phyloP scores from a whole-genome alignment of 2,329 filamentous ascomycete genomes.

The Colletotrichum sp. region DNA sequence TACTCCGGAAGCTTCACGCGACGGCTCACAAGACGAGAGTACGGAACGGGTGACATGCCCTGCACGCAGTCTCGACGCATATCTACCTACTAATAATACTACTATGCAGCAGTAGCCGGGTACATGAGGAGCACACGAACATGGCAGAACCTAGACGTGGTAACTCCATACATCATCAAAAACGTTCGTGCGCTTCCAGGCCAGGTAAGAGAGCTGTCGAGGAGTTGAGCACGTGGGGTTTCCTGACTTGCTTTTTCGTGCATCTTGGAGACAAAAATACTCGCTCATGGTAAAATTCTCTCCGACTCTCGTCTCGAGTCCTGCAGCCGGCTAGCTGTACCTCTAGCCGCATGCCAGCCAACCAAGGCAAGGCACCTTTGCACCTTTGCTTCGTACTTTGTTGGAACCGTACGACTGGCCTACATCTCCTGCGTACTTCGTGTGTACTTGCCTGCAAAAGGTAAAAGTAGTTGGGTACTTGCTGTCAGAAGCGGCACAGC shows the following conservation, averaged over 20 bases:
- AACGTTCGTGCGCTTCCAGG: neutral
- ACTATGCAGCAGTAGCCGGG: neutral
- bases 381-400: neutral
- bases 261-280: neutral
- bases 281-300: neutral
- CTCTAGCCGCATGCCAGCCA: neutral
- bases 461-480: neutral
- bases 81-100: neutral
- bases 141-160: neutral
- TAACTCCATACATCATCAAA: neutral
- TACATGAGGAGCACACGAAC: neutral
- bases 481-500: neutral
- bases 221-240: constrained; percentile 4
- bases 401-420: neutral
- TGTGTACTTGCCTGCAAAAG: neutral
- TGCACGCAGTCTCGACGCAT: neutral
- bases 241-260: neutral
- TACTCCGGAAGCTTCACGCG: neutral
- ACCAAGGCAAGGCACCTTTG: neutral
- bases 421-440: neutral
- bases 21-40: neutral
- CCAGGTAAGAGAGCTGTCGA: neutral
- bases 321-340: neutral
- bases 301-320: neutral
- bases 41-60: neutral